These are phyloP conservation scores for Coemansia sp. DNA, from an alignment of 192 early-diverging fungal genomes.

Conservation along the genomic window DNA sequence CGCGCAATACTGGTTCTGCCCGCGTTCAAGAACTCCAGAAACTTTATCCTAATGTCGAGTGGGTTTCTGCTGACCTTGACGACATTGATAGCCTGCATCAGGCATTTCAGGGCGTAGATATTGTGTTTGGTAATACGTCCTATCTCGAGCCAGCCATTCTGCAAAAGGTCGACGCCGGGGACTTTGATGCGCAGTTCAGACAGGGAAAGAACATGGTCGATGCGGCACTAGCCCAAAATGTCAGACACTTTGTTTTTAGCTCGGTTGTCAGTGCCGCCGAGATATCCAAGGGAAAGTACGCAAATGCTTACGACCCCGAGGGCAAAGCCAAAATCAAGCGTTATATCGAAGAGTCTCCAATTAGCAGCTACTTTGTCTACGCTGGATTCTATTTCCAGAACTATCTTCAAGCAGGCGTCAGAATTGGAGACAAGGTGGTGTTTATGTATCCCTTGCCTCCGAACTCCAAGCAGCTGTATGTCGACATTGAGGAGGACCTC, in stretches of 20 bases:
- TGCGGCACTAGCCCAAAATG: constrained; percentile 2
- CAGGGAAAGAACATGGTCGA: constrained; percentile 12
- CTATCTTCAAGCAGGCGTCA: neutral
- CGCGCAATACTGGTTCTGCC: constrained; percentile 7
- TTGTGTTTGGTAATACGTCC: constrained; percentile 10
- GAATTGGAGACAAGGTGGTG: neutral
- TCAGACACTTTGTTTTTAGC: constrained; percentile 9
- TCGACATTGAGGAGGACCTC: constrained; percentile 7
- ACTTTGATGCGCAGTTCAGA: constrained; percentile 7
- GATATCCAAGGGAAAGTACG: constrained; percentile 1
- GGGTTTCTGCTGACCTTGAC: constrained; percentile 8
- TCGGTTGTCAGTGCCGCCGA: neutral
- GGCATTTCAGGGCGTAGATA: constrained; percentile 6
- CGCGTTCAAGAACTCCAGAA: neutral
- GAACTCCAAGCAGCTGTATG: neutral
- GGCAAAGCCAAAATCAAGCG: constrained; percentile 9
- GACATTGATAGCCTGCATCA: neutral
- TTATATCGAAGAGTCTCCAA: neutral
- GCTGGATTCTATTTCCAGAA: constrained; percentile 7
- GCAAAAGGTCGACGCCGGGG: constrained; percentile 5
- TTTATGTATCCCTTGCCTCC: neutral
- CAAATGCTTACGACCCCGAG: constrained; percentile 1
- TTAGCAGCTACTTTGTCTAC: constrained; percentile 6
- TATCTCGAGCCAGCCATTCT: constrained; percentile 8
- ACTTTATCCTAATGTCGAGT: constrained; percentile 2